Evolutionary conservation across 768 basidiomycete species (phyloP).

Genomic region (Tephrocybe sp.): DNA sequence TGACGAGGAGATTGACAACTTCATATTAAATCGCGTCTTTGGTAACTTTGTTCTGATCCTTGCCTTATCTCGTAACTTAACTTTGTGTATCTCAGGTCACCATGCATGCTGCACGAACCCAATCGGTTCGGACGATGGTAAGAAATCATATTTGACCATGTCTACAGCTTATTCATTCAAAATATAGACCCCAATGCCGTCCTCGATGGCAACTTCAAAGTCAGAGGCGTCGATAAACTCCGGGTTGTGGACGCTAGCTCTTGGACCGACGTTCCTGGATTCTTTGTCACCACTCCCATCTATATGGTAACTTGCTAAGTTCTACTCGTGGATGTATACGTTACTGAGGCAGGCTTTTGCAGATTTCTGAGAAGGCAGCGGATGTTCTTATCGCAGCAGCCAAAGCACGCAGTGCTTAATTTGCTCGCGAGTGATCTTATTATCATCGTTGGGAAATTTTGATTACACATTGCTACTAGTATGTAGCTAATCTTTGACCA

Average conservation of each 20-base stretch:
- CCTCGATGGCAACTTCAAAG: constrained; percentile 28
- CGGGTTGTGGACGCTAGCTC: constrained; percentile 30
- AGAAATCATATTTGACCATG: neutral
- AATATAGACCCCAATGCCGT: constrained; percentile 19
- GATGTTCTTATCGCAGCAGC: constrained; percentile 12
- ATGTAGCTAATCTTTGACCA: no score
- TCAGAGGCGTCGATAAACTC: constrained; percentile 27
- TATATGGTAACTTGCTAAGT: constrained; percentile 31
- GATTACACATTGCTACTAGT: no score
- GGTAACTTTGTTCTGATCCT: constrained; percentile 10
- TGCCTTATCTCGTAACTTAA: no score
- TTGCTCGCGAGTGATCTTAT: no score
- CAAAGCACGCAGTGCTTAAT: no score
- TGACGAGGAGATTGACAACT: constrained; percentile 23
- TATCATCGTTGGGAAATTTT: no score
- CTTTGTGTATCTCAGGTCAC: constrained; percentile 19
- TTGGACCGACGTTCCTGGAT: constrained; percentile 29
- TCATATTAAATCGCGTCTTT: constrained; percentile 23
- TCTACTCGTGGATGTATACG: no score
- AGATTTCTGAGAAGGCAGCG: constrained; percentile 32
- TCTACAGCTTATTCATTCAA: neutral
- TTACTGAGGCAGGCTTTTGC: neutral
- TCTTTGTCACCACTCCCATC: constrained; percentile 28
- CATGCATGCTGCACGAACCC: constrained; percentile 31
- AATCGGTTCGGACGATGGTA: constrained; percentile 26